These are phyloP conservation scores for Nymphaea thermarum DNA, from an alignment of 164 flowering plant genomes.

Conservation along the genomic window DNA sequence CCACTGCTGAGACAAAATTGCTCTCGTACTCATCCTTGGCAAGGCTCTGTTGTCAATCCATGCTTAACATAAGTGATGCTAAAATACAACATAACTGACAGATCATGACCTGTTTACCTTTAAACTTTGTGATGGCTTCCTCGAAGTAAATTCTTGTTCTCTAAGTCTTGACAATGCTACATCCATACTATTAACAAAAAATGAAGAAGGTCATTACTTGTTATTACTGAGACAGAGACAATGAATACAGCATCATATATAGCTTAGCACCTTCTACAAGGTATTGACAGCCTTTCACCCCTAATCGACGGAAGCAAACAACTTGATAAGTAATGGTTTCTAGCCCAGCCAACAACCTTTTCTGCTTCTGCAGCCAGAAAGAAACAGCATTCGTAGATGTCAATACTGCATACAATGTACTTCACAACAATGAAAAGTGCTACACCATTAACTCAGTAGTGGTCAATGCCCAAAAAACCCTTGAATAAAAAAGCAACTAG, in stretches of 20 bases:
- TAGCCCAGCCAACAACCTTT: constrained; percentile 96
- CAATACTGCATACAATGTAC: no score
- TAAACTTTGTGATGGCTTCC: constrained; percentile 66
- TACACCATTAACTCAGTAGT: no score
- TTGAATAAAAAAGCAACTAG: no score
- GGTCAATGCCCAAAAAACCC: no score
- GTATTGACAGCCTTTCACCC: constrained; percentile 52
- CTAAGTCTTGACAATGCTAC: constrained; percentile 69
- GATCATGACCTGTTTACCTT: constrained; percentile 35
- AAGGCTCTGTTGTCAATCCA: constrained; percentile 44
- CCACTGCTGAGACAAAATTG: constrained; percentile 94
- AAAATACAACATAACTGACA: not conserved
- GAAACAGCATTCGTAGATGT: not conserved
- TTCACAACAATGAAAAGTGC: no score
- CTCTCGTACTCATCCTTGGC: constrained; percentile 94
- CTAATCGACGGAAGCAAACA: constrained; percentile 54
- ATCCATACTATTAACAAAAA: constrained; percentile 53
- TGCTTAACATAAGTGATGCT: constrained; percentile 3
- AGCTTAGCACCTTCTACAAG: constrained; percentile 60
- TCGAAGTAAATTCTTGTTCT: constrained; percentile 56
- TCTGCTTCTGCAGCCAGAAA: constrained; percentile 65
- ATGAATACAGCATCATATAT: not conserved
- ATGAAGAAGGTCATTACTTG: not conserved
- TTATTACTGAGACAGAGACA: not conserved
- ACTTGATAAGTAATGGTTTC: constrained; percentile 67